Conservation (phyloP, 2,329 filamentous ascomycete genomes). For the Aspergillus melleus region DNA sequence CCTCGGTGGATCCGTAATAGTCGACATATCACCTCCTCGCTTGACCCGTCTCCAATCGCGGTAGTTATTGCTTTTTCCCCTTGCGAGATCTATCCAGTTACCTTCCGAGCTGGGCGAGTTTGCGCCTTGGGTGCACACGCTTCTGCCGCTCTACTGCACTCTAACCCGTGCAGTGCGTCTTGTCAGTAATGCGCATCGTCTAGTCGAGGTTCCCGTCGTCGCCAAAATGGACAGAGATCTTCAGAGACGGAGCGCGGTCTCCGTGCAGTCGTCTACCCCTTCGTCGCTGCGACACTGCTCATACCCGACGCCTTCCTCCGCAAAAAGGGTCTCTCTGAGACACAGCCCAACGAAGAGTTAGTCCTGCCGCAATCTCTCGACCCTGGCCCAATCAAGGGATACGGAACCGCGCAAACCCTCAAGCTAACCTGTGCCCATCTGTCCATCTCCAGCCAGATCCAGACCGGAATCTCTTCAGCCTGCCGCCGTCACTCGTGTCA, state of each 20-base stretch:
- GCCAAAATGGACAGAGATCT: slow-evolving; percentile 27
- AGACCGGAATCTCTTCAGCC: slow-evolving; percentile 27
- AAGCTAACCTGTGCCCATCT: slow-evolving; percentile 17
- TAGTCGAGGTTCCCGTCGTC: slow-evolving; percentile 16
- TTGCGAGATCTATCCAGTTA: slow-evolving; percentile 16
- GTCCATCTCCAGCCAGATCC: slow-evolving; percentile 17
- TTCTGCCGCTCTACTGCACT: slow-evolving; percentile 17
- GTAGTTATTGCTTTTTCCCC: slow-evolving; percentile 15
- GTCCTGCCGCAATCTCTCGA: slow-evolving; percentile 11
- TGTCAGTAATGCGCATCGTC: slow-evolving; percentile 27
- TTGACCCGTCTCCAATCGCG: background rate
- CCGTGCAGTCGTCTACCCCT: slow-evolving; percentile 23
- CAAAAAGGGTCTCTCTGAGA: slow-evolving; percentile 19
- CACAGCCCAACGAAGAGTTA: slow-evolving; percentile 24
- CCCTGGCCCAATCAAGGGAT: slow-evolving; percentile 13
- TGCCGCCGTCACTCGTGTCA: slow-evolving; percentile 32
- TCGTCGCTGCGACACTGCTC: slow-evolving; percentile 23
- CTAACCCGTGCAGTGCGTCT: slow-evolving; percentile 24
- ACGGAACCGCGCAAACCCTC: background rate
- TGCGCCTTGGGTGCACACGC: slow-evolving; percentile 15
- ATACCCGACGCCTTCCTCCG: slow-evolving; percentile 25
- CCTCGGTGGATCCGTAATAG: background rate
- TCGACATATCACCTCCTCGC: slow-evolving; percentile 1
- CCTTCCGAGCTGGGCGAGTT: slow-evolving; percentile 7
- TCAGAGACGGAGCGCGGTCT: slow-evolving; percentile 26